Percentiles rank a stretch among this genome's conserved stretches.
Conservation (phyloP, 352 stramenopile species). For the Phytophthora macrochlamydospora region DNA sequence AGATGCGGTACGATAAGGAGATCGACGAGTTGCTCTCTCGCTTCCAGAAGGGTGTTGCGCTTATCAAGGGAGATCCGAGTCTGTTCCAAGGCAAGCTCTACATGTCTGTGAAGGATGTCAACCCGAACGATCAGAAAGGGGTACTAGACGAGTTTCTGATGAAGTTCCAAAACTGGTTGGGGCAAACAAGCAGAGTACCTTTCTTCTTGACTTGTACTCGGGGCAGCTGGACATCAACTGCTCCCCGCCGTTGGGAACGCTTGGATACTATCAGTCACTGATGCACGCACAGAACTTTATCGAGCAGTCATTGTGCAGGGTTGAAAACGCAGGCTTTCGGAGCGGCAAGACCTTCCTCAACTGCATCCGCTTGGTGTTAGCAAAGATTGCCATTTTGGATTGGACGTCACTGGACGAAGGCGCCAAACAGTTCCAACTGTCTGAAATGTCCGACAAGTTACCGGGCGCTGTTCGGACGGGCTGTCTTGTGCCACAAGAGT, state of each 20-base stretch:
- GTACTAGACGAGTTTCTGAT: conserved; percentile 58
- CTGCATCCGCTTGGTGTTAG: conserved; percentile 70
- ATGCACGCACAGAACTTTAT: conserved; percentile 44
- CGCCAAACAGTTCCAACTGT: conserved; percentile 54
- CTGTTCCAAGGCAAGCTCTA: conserved; percentile 73
- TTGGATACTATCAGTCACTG: conserved; percentile 62
- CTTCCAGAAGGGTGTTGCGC: conserved; percentile 68
- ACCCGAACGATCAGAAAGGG: conserved; percentile 64
- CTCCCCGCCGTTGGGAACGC: conserved; percentile 68
- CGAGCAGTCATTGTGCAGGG: conserved; percentile 18
- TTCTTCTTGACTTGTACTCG: conserved; percentile 67
- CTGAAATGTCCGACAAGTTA: conserved; percentile 54
- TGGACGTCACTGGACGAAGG: conserved; percentile 81
- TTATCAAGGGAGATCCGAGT: conserved; percentile 64
- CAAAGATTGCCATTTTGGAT: conserved; percentile 82
- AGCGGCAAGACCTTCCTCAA: conserved; percentile 68
- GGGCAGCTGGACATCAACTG: conserved; percentile 74
- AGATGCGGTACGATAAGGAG: conserved; percentile 82
- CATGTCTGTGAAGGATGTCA: conserved; percentile 85
- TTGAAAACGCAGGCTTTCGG: conserved; percentile 34
- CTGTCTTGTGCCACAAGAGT: conserved; percentile 34
- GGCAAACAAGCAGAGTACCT: conserved; percentile 64
- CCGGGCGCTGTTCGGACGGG: conserved; percentile 54
- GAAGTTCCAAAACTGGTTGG: conserved; percentile 62
- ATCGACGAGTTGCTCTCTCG: conserved; percentile 69